Percentiles rank a stretch among this genome's conserved stretches.
Evolutionary conservation across 176 grass and related monocot genomes (phyloP).

Genomic region (Hsuehochloa calcarea): DNA sequence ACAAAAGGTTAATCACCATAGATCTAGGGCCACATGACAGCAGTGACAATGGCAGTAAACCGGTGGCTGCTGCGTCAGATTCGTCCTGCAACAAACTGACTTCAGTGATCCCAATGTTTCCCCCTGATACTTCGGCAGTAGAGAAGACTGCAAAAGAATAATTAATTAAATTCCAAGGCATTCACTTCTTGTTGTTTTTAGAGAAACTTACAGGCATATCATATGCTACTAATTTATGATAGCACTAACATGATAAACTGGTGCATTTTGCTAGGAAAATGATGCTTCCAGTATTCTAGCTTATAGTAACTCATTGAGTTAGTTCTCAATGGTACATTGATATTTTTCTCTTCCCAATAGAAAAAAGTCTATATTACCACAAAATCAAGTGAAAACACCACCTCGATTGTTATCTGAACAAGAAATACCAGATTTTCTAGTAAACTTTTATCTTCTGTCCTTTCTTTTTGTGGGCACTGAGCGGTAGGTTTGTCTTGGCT

Average conservation of each 20-base stretch:
- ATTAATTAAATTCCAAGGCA: not conserved
- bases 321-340: not conserved
- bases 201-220: not conserved
- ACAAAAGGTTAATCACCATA: slow-evolving; percentile 45
- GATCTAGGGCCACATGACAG: slow-evolving; percentile 47
- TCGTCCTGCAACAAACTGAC: slow-evolving; percentile 41
- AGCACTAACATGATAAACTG: not conserved
- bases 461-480: not conserved
- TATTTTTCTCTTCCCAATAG: not conserved
- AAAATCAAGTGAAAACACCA: not conserved
- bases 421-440: not conserved
- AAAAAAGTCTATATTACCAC: not conserved
- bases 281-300: not conserved
- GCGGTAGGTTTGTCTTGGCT: not conserved
- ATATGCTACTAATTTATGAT: slow-evolving; percentile 2
- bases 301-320: not conserved
- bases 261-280: not conserved
- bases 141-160: slow-evolving; percentile 37
- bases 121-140: slow-evolving; percentile 24
- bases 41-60: slow-evolving; percentile 48
- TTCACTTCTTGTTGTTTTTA: not conserved
- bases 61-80: slow-evolving; percentile 25
- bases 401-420: not conserved
- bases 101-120: slow-evolving; percentile 41
- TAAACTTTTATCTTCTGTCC: not conserved